Conservation (phyloP, 2,329 filamentous ascomycete species). For the Camillea tinctor region DNA sequence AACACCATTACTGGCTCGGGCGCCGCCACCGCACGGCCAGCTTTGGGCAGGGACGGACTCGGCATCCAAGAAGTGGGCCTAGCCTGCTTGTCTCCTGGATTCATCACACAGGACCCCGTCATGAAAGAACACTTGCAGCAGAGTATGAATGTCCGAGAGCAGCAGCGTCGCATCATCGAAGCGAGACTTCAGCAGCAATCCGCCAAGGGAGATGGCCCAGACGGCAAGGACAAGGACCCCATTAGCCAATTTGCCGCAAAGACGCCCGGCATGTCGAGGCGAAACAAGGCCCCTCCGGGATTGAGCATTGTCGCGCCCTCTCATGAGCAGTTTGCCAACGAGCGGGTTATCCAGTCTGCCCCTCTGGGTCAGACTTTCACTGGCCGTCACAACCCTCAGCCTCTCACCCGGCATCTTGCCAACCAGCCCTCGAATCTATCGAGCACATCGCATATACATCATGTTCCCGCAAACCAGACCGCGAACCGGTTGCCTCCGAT, state of each 20-base stretch:
- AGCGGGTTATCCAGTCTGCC: constrained; percentile 94
- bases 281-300: constrained; percentile 81
- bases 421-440: constrained; percentile 82
- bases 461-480: constrained; percentile 83
- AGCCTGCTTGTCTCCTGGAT: constrained; percentile 91
- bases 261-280: constrained; percentile 68
- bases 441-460: constrained; percentile 86
- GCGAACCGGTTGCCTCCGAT: constrained; percentile 91
- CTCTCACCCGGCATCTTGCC: constrained; percentile 72
- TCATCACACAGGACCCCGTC: constrained; percentile 92
- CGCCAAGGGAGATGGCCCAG: constrained; percentile 69
- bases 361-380: constrained; percentile 95
- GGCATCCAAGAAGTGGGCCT: constrained; percentile 91
- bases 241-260: constrained; percentile 57
- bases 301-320: constrained; percentile 94
- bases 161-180: constrained; percentile 94
- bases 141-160: constrained; percentile 88
- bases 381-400: constrained; percentile 76
- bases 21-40: constrained; percentile 65
- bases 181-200: constrained; percentile 83
- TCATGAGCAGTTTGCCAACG: constrained; percentile 86
- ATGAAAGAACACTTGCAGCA: constrained; percentile 95
- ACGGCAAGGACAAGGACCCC: constrained; percentile 52
- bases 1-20: constrained; percentile 49
- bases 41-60: constrained; percentile 76